These are phyloP conservation scores for Colletotrichum sansevieriae DNA, from an alignment of 2,329 filamentous ascomycete species.

Conservation along the genomic window DNA sequence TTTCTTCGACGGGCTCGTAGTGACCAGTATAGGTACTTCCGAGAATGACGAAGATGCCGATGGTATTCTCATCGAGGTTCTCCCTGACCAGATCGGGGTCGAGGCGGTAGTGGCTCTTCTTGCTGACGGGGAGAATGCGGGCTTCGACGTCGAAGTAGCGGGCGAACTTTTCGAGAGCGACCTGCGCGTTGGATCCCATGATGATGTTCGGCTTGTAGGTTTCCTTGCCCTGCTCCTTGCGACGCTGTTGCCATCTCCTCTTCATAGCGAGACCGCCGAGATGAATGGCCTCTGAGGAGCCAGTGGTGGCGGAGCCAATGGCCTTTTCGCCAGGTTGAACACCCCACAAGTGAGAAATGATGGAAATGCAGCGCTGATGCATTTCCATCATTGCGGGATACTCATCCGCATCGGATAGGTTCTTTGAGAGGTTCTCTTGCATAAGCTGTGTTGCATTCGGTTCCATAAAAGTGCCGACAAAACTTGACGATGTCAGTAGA, in stretches of 20 bases:
- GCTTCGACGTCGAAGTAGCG: conserved; percentile 81
- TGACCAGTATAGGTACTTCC: conserved; percentile 81
- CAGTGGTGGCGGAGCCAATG: conserved; percentile 77
- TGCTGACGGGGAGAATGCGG: conserved; percentile 72
- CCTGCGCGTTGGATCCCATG: conserved; percentile 81
- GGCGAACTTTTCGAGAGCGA: conserved; percentile 80
- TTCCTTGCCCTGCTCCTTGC: conserved; percentile 71
- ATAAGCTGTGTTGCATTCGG: conserved; percentile 74
- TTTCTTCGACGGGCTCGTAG: conserved; percentile 78
- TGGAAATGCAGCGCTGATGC: conserved; percentile 76
- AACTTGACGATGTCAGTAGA: conserved; percentile 55
- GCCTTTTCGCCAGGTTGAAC: conserved; percentile 72
- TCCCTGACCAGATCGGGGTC: conserved; percentile 74
- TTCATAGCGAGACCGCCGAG: conserved; percentile 81
- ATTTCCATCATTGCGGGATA: conserved; percentile 71
- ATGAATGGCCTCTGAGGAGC: conserved; percentile 79
- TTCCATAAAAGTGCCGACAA: conserved; percentile 81
- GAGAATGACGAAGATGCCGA: conserved; percentile 80
- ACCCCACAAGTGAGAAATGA: conserved; percentile 76
- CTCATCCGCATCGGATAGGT: conserved; percentile 78
- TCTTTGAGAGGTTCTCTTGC: conserved; percentile 77
- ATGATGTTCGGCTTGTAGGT: conserved; percentile 76
- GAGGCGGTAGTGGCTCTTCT: conserved; percentile 71
- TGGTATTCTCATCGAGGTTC: conserved; percentile 81
- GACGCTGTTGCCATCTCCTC: conserved; percentile 77